A percentile compares a stretch with the other conserved stretches of the same genome.
Conservation (phyloP, 169 alveolate species). For the Eimeria maxima region DNA sequence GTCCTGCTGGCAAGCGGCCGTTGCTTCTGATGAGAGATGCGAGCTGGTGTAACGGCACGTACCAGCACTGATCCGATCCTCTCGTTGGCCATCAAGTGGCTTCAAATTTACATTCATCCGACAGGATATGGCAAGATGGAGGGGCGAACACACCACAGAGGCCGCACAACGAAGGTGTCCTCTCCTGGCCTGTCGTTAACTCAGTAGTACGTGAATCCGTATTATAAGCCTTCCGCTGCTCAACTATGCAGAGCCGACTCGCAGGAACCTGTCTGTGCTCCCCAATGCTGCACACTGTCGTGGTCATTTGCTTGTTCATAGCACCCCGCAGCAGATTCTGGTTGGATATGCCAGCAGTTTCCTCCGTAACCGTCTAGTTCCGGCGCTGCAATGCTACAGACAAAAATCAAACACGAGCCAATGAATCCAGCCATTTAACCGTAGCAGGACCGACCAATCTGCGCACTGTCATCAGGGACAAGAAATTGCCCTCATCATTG, state of each 20-base stretch:
- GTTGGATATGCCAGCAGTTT: not conserved
- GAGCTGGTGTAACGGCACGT: not conserved
- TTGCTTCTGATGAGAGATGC: not conserved
- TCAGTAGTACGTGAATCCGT: not conserved
- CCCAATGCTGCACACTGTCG: slow-evolving; percentile 2
- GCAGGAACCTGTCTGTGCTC: slow-evolving; percentile 17
- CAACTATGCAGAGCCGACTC: not conserved
- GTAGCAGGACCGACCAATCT: not conserved
- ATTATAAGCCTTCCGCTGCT: not conserved
- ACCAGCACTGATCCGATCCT: not conserved
- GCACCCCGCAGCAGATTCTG: not conserved
- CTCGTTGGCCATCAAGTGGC: not conserved
- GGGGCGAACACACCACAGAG: not conserved
- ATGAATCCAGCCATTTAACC: not conserved
- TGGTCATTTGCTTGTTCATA: not conserved
- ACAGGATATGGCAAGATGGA: not conserved
- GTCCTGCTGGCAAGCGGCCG: not conserved
- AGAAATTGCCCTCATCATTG: not conserved
- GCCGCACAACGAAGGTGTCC: not conserved
- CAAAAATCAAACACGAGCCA: not conserved
- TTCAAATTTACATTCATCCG: not conserved
- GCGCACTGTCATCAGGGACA: not conserved
- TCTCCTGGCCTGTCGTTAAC: not conserved
- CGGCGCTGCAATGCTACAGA: not conserved
- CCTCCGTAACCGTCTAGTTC: not conserved